phyloP scores from a whole-genome alignment of 768 basidiomycete species.

The Leccinellum rugosiceps region DNA sequence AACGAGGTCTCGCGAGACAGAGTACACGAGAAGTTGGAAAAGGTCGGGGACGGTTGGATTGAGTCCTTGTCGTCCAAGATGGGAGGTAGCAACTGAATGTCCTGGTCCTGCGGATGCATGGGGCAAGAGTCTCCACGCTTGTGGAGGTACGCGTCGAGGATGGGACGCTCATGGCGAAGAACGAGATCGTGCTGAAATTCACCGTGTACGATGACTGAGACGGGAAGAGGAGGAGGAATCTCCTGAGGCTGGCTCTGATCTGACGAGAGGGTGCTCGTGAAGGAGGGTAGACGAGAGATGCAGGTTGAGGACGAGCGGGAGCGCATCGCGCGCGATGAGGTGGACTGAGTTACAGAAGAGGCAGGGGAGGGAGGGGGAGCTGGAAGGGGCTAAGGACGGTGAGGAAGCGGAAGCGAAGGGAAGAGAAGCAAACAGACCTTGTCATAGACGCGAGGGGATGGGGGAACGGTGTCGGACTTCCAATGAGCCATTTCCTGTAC shows the following conservation, averaged over 20 bases:
- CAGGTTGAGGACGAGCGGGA: constrained; percentile 30
- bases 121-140: constrained; percentile 15
- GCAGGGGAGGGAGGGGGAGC: constrained; percentile 27
- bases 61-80: constrained; percentile 27
- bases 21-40: constrained; percentile 27
- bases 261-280: constrained; percentile 33
- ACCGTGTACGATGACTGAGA: constrained; percentile 30
- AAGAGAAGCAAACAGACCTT: constrained; percentile 6
- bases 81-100: constrained; percentile 13
- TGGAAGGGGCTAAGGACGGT: constrained; percentile 15
- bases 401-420: not conserved
- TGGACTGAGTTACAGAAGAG: constrained; percentile 25
- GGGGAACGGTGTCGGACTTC: constrained; percentile 7
- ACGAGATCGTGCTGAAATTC: constrained; percentile 27
- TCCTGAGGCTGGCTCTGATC: constrained; percentile 31
- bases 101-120: constrained; percentile 9
- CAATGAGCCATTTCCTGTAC: constrained; percentile 35
- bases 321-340: constrained; percentile 26
- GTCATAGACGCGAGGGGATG: constrained; percentile 6
- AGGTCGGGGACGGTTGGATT: constrained; percentile 24
- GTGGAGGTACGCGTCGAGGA: constrained; percentile 12
- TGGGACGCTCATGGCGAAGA: constrained; percentile 13
- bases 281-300: constrained; percentile 32
- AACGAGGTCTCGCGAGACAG: constrained; percentile 26
- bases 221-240: constrained; percentile 23